phyloP scores from a whole-genome alignment of 495 filamentous ascomycete species.

The Trichocladium uniseriatum region DNA sequence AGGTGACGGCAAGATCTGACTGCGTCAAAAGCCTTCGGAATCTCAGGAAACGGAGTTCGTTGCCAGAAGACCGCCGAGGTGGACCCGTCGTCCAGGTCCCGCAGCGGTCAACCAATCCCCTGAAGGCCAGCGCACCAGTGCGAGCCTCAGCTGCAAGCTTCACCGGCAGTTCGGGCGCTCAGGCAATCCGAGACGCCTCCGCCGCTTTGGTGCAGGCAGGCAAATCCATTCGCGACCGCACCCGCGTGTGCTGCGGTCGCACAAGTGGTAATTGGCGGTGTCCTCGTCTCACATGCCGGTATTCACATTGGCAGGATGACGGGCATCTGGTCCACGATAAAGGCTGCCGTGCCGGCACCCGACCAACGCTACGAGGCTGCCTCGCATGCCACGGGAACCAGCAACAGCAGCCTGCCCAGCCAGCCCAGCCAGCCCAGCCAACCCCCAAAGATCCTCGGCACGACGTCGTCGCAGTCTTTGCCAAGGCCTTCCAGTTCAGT shows the following conservation, averaged over 20 bases:
- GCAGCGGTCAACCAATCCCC: no score
- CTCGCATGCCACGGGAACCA: not conserved
- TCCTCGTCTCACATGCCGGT: not conserved
- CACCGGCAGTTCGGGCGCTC: constrained; percentile 1
- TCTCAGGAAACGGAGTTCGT: no score
- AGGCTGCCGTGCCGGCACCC: constrained; percentile 8
- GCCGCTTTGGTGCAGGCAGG: not conserved
- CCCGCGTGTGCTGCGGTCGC: not conserved
- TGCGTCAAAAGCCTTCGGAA: no score
- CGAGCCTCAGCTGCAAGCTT: no score
- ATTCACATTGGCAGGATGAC: constrained; percentile 7
- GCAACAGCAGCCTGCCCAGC: not conserved
- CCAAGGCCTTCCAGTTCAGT: constrained; percentile 14
- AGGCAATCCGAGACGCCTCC: not conserved
- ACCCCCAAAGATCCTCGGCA: constrained; percentile 1
- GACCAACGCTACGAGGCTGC: not conserved
- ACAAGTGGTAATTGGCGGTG: not conserved
- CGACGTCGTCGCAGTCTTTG: constrained; percentile 5
- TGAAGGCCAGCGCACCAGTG: no score
- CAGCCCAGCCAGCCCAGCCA: not conserved
- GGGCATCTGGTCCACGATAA: constrained; percentile 20
- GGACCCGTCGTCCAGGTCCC: no score
- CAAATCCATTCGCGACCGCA: not conserved
- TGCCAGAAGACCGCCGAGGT: no score
- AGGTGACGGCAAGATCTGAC: no score